Evolutionary conservation across 352 stramenopile species (phyloP).

Genomic region (Globisporangium splendens): DNA sequence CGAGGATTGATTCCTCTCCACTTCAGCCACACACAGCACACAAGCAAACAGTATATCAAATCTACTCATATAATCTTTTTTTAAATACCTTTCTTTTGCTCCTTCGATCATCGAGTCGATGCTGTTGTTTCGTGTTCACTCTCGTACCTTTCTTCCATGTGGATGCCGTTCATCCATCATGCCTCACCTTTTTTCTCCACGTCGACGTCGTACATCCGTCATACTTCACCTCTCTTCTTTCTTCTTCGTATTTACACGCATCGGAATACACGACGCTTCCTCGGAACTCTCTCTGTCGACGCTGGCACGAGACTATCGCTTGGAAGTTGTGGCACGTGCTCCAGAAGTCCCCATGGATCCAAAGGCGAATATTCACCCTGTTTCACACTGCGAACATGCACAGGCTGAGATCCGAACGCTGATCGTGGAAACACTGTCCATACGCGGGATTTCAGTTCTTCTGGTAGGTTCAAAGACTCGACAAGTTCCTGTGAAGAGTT

Average conservation of each 20-base stretch:
- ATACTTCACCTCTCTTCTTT: too few species aligned
- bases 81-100: too few species aligned
- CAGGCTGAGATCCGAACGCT: slow-evolving; percentile 23
- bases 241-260: slow-evolving; percentile 38
- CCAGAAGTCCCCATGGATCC: slow-evolving; percentile 75
- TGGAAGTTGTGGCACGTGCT: slow-evolving; percentile 64
- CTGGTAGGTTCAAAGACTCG: slow-evolving; percentile 50
- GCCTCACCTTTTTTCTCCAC: too few species aligned
- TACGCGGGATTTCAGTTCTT: slow-evolving; percentile 57
- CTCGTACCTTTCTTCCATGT: too few species aligned
- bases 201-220: too few species aligned
- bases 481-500: slow-evolving; percentile 52
- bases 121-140: too few species aligned
- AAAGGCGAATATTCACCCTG: slow-evolving; percentile 31
- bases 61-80: too few species aligned
- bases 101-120: too few species aligned
- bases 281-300: slow-evolving; percentile 40
- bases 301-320: slow-evolving; percentile 53
- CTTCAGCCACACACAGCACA: too few species aligned
- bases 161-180: too few species aligned
- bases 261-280: slow-evolving; percentile 64
- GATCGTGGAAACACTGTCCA: slow-evolving; percentile 69
- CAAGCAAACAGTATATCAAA: too few species aligned
- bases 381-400: slow-evolving; percentile 20
- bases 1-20: too few species aligned